Evolutionary conservation across 345 rosid genomes (phyloP), one percentile per base, ranked within the genome.

Genomic region (Laguncularia racemosa): DNA sequence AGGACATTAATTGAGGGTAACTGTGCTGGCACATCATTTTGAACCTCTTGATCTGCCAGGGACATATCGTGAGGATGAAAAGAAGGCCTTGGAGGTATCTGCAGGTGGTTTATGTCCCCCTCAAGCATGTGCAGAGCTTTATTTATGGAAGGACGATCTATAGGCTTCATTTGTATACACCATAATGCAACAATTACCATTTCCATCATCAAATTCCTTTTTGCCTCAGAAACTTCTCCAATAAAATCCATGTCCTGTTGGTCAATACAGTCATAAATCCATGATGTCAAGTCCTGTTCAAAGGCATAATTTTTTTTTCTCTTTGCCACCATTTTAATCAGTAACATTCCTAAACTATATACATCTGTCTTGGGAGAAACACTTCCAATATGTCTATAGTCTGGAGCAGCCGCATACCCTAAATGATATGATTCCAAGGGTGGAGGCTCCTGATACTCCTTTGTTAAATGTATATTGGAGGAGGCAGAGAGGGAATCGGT

Each of bases 331-430:
- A 26, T 53, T 26, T 21, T 26, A 38, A 53, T 53, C 44, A 53
- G 16, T 43, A 62, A 17, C 58, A 62, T 62, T 23, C 65, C 58
- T 12, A 52, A 62, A 46, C 65, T 62, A 9, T 62, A 62, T 4
- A 62, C 65, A 44, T 62, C 58, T 14, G 58, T 58, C 44, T 62
- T 62, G 53, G 45, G 17, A 13, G 63, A 47, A 2, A 59, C 21
- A 11, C 58, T 15, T 62, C 65, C 65, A n/a, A 62, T 44, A 44
- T 62, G 53, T 23, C 16, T 62, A 16, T 62, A 59, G 23, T 52
- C 46, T 2, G 48, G 55, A 46, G 58, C 66, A 23, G 47, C n/a
- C n/a, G n/a, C 55, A 53, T 54, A 53, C 8, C 66, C 59, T 8
- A 54, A 6, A n/a, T n/a, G n/a, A n/a, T n/a, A n/a, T n/a, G n/a